Percentiles rank a stretch among this genome's conserved stretches.
phyloP scores from a whole-genome alignment of 352 stramenopile species.

The Phytophthora pisi region DNA sequence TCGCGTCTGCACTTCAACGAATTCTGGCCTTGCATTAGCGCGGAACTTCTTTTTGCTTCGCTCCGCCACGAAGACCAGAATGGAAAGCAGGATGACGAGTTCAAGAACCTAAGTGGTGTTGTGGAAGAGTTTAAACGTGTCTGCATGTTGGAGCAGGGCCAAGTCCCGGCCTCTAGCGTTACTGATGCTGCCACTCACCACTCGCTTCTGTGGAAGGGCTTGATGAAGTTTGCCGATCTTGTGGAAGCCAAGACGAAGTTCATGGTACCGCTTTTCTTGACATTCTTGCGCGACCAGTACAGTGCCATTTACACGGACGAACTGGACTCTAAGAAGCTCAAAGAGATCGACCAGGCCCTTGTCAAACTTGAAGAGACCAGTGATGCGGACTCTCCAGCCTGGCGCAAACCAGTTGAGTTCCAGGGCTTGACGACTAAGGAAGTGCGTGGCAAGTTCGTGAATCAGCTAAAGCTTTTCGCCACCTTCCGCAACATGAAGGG shows the following conservation, averaged over 20 bases:
- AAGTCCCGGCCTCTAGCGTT: slow-evolving; percentile 46
- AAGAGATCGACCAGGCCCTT: slow-evolving; percentile 56
- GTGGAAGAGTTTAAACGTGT: slow-evolving; percentile 51
- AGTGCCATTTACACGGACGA: slow-evolving; percentile 76
- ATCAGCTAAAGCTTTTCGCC: slow-evolving; percentile 84
- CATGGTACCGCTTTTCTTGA: slow-evolving; percentile 84
- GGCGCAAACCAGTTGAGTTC: slow-evolving; percentile 37
- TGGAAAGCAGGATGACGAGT: slow-evolving; percentile 16
- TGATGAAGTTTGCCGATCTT: slow-evolving; percentile 74
- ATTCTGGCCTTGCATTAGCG: slow-evolving; percentile 63
- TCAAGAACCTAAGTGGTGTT: slow-evolving; percentile 20
- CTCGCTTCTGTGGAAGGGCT: slow-evolving; percentile 78
- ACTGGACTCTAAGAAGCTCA: slow-evolving; percentile 44
- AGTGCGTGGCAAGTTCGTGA: slow-evolving; percentile 81
- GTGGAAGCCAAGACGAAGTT: slow-evolving; percentile 89
- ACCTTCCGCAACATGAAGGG: slow-evolving; percentile 89
- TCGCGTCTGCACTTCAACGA: slow-evolving; percentile 61
- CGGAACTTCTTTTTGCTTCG: slow-evolving; percentile 58
- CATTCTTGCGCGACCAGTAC: slow-evolving; percentile 87
- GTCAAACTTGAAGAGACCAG: slow-evolving; percentile 41
- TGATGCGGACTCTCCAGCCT: slow-evolving; percentile 33
- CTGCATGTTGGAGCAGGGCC: slow-evolving; percentile 61
- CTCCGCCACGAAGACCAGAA: slow-evolving; percentile 45
- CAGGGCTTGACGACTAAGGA: slow-evolving; percentile 68
- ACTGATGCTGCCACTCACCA: slow-evolving; percentile 82